Conservation (phyloP, 176 grass and related monocot genomes). For the Poa pratensis region DNA sequence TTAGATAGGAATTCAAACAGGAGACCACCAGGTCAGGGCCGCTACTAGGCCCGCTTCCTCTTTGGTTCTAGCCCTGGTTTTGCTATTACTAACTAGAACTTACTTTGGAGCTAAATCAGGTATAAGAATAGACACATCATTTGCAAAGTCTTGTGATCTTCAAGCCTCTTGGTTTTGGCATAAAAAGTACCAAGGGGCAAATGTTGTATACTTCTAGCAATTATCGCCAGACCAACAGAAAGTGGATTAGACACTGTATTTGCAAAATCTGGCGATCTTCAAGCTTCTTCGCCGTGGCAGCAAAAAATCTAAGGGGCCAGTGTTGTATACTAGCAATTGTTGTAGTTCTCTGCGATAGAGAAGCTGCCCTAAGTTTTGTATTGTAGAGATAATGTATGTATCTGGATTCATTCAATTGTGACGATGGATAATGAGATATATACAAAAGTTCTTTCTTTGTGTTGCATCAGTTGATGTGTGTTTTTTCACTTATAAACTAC, state of each 20-base stretch:
- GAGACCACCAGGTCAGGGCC: conserved; percentile 61
- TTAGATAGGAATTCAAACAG: conserved; percentile 67
- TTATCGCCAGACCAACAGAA: conserved; percentile 5
- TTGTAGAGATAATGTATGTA: conserved; percentile 28
- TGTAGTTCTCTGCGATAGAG: neutral
- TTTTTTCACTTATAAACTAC: no score
- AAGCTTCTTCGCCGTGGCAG: conserved; percentile 2
- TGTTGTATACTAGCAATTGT: conserved; percentile 43
- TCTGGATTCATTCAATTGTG: conserved; percentile 35
- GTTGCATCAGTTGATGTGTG: neutral
- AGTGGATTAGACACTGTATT: neutral
- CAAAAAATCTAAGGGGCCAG: conserved; percentile 5
- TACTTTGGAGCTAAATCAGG: neutral
- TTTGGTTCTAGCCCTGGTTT: conserved; percentile 25
- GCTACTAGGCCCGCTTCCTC: conserved; percentile 42
- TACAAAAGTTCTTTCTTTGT: neutral
- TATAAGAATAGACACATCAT: conserved; percentile 12
- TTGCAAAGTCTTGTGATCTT: conserved; percentile 29
- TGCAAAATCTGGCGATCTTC: conserved; percentile 29
- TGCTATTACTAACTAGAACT: conserved; percentile 32
- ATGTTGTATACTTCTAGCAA: conserved; percentile 15
- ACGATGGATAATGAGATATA: conserved; percentile 4
- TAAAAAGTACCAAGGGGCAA: neutral
- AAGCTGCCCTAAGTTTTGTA: conserved; percentile 27
- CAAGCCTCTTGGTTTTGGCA: conserved; percentile 1